Conservation (phyloP, 495 filamentous ascomycete genomes). For the Tetracladium setigerum region DNA sequence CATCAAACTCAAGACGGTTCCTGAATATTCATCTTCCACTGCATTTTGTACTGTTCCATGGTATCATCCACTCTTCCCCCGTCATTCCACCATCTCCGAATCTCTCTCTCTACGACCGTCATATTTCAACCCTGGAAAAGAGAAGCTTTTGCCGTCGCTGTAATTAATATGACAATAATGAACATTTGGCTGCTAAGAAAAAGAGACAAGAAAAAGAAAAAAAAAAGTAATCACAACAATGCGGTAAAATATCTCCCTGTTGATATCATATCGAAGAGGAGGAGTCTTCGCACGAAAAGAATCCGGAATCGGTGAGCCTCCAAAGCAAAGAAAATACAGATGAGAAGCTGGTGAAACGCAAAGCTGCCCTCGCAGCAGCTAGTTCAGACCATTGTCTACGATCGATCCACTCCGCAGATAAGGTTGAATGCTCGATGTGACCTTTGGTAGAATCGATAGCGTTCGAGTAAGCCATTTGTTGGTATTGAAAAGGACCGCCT, state of each 20-base stretch:
- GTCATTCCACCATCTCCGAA: too few species aligned
- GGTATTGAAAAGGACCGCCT: constrained; percentile 22
- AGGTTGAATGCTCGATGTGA: constrained; percentile 13
- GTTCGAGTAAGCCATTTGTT: constrained; percentile 10
- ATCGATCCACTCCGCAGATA: constrained; percentile 12
- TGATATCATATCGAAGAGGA: too few species aligned
- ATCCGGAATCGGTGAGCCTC: too few species aligned
- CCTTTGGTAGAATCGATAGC: constrained; percentile 1
- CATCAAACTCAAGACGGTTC: too few species aligned
- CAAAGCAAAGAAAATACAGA: constrained; percentile 38
- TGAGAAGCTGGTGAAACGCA: constrained; percentile 20
- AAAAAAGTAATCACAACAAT: constrained; percentile 19
- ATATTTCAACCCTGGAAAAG: not conserved
- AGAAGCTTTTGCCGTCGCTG: constrained; percentile 4
- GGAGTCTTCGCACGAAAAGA: too few species aligned
- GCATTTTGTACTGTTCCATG: too few species aligned
- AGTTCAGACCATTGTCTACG: too few species aligned
- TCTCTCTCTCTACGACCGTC: not conserved
- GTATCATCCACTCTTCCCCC: too few species aligned
- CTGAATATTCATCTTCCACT: too few species aligned
- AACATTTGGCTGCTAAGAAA: constrained; percentile 9
- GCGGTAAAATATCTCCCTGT: not conserved
- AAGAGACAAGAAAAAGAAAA: constrained; percentile 9
- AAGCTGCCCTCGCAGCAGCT: constrained; percentile 45
- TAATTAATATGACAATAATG: constrained; percentile 11